Evolutionary conservation across 2,329 filamentous ascomycete genomes (phyloP).

Genomic region (Chaetomium strumarium): DNA sequence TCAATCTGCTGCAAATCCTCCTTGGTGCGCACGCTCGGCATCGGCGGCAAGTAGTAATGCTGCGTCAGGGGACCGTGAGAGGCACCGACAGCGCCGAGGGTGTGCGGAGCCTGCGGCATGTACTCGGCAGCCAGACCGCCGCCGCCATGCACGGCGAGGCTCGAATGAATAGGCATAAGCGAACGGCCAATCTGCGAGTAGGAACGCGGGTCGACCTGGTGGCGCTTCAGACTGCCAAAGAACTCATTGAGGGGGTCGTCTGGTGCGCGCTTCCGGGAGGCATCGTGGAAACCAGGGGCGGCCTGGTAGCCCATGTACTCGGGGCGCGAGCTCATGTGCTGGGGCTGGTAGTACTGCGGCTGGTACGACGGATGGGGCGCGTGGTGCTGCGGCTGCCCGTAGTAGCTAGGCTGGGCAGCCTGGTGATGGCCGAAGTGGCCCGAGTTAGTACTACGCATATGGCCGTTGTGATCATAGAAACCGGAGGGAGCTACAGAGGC

Average conservation of each 20-base stretch:
- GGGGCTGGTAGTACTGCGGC: slow-evolving; percentile 60
- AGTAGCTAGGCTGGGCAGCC: slow-evolving; percentile 52
- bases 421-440: slow-evolving; percentile 51
- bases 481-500: slow-evolving; percentile 43
- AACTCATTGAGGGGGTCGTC: slow-evolving; percentile 82
- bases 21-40: slow-evolving; percentile 86
- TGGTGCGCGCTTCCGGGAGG: slow-evolving; percentile 75
- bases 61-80: slow-evolving; percentile 59
- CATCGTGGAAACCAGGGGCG: slow-evolving; percentile 39
- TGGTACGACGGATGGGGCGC: slow-evolving; percentile 49
- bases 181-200: slow-evolving; percentile 89
- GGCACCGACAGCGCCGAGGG: slow-evolving; percentile 48
- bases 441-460: slow-evolving; percentile 51
- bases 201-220: slow-evolving; percentile 81
- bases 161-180: slow-evolving; percentile 71
- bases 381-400: slow-evolving; percentile 50
- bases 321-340: slow-evolving; percentile 47
- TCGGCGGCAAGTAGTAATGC: slow-evolving; percentile 82
- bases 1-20: slow-evolving; percentile 91
- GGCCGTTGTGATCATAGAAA: slow-evolving; percentile 61
- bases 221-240: slow-evolving; percentile 87
- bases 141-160: slow-evolving; percentile 56
- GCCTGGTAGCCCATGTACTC: slow-evolving; percentile 61
- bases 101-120: slow-evolving; percentile 37
- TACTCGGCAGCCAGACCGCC: slow-evolving; percentile 49